A percentile compares a stretch with the other conserved stretches of the same genome.
These are phyloP conservation scores for Bothriochloa decipiens DNA, from an alignment of 176 grass and related monocot genomes.

Conservation along the genomic window DNA sequence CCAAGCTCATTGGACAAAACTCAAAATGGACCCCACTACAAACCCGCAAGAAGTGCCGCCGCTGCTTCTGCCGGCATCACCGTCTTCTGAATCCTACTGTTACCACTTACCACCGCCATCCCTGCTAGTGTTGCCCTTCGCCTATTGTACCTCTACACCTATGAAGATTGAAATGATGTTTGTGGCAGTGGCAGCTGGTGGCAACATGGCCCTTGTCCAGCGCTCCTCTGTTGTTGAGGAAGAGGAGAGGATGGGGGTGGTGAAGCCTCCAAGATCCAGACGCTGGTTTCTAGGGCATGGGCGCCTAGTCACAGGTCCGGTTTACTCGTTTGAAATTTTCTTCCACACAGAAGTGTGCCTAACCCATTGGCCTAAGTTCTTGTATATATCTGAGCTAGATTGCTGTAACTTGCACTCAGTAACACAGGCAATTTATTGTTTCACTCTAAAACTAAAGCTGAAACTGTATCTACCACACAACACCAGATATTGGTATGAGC, in stretches of 20 bases:
- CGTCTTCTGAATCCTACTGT: background rate
- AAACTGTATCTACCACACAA: background rate
- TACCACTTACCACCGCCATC: background rate
- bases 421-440: background rate
- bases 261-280: background rate
- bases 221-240: background rate
- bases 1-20: background rate
- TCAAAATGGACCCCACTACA: background rate
- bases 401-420: background rate
- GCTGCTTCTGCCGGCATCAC: background rate
- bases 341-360: background rate
- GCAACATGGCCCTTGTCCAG: background rate
- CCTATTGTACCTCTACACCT: background rate
- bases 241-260: background rate
- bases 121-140: background rate
- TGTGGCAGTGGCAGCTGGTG: background rate
- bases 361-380: background rate
- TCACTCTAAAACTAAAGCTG: constrained; percentile 3
- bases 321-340: background rate
- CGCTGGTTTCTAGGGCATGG: background rate
- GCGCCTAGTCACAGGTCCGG: background rate
- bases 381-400: background rate
- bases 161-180: background rate
- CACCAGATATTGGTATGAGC: background rate
- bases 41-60: background rate